Base-by-base conservation (phyloP, 2,329 filamentous ascomycete species). In the Parastagonospora nodorum region DNA sequence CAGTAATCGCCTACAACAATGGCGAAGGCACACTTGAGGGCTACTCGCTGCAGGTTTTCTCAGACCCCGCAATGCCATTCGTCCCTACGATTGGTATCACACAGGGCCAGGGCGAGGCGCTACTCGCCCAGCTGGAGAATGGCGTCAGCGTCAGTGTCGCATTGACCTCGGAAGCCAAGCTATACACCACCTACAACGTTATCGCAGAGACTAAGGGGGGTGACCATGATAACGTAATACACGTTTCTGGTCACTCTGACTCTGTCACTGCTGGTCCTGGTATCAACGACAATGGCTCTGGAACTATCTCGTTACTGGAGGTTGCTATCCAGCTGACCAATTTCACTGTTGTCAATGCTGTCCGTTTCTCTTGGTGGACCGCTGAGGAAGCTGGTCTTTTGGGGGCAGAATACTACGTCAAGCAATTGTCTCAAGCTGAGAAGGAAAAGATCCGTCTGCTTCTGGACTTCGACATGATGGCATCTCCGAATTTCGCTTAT, bases 1-100 rank as follows among this genome's bases (percentile, higher is more conserved):
- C 86, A 1, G 87, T 86, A 0, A 74, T 92, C 9, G 77, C 91
- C 29, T 91, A 88, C 74, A 90, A 91, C 76, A 86, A 85, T 56
- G 84, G 84, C 1, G 76, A 80, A 2, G 88, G 84, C 1, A 74
- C 76, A 3, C 73, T 91, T 1, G 53, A 66, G 31, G 68, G 67
- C 9, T 71, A 71, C 41, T 69, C 67, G 8, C 55, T 71, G 3
- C 61, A 65, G 78, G 55, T 60, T 2, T 58, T 80, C 80, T 50
- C 88, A 85, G 48, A 89, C 85, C 8, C 77, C 74, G 0, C 83
- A 83, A 1, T 48, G 31, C 50, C 45, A 77, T 82, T 89, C 60
- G 78, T 88, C 4, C 85, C 88, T 1, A 88, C 85, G 0, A 87
- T 88, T 53, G 87, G 87, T 1, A 77, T 92, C 27, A 82, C 83